Evolutionary conservation across 441 rosid species (phyloP).

Genomic region (Populus hybrid): DNA sequence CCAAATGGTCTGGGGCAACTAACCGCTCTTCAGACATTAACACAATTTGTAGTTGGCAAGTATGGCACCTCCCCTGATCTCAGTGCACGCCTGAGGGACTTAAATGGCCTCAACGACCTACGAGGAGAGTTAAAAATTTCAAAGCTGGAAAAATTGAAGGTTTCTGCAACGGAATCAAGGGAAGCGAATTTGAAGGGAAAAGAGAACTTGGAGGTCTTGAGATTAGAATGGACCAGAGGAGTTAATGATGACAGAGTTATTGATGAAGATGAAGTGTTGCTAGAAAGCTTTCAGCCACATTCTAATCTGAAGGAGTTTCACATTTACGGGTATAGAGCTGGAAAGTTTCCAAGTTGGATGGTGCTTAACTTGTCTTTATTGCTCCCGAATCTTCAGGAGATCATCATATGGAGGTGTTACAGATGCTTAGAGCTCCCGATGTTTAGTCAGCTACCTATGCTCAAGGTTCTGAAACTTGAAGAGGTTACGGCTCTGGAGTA

Average conservation of each 20-base stretch:
- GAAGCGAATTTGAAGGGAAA: conserved; percentile 16
- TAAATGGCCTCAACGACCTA: neutral
- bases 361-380: neutral
- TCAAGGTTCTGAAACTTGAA: conserved; percentile 9
- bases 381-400: conserved; percentile 14
- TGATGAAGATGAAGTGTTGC: neutral
- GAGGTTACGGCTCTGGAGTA: neutral
- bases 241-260: neutral
- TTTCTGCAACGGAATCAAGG: neutral
- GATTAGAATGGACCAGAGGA: conserved; percentile 3
- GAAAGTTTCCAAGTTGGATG: conserved; percentile 14
- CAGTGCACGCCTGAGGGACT: neutral
- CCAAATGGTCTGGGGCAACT: conserved; percentile 16
- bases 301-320: conserved; percentile 2
- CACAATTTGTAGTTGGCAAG: conserved; percentile 13
- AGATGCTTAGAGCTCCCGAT: conserved; percentile 2
- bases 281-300: neutral
- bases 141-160: conserved; percentile 16
- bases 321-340: conserved; percentile 16
- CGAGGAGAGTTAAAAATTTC: conserved; percentile 19
- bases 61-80: no score
- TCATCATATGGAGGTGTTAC: neutral
- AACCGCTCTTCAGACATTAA: conserved; percentile 6
- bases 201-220: neutral
- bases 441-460: neutral